Evolutionary conservation across 148 eudicot species (phyloP).

Genomic region (Heliamphora exappendiculata): DNA sequence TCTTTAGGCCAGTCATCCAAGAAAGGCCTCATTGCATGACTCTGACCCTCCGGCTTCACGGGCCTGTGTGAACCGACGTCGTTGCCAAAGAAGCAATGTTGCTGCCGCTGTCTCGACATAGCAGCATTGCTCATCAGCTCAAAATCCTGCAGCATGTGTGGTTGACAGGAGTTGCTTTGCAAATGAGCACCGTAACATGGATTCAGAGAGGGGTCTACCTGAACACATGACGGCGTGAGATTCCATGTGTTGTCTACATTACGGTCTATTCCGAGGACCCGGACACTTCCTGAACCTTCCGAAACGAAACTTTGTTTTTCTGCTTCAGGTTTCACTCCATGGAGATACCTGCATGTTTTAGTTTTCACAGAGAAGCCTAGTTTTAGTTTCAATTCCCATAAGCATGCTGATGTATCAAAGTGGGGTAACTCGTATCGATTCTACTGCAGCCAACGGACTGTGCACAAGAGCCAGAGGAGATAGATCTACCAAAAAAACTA

Average conservation of each 20-base stretch:
- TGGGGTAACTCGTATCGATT: not conserved
- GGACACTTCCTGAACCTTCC: constrained; percentile 26
- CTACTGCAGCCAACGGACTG: not conserved
- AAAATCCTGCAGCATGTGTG: constrained; percentile 19
- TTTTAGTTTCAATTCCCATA: not conserved
- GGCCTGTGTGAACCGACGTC: constrained; percentile 22
- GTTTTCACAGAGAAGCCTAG: not conserved
- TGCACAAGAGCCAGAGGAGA: not conserved
- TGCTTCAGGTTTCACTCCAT: constrained; percentile 26
- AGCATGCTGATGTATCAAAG: not conserved
- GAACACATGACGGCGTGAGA: constrained; percentile 25
- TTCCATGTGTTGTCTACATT: constrained; percentile 27
- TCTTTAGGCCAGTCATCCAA: constrained; percentile 39
- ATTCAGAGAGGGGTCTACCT: constrained; percentile 20
- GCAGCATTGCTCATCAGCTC: constrained; percentile 21
- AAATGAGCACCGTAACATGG: constrained; percentile 24
- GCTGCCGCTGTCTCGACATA: constrained; percentile 30
- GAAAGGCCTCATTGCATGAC: constrained; percentile 35
- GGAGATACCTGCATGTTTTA: constrained; percentile 26
- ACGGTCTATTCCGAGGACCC: constrained; percentile 19
- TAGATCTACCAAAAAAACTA: not conserved
- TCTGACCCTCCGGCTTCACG: constrained; percentile 34
- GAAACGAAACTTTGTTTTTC: constrained; percentile 28
- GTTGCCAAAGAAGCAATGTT: constrained; percentile 40
- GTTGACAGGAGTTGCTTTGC: constrained; percentile 18